Evolutionary conservation across 2,329 filamentous ascomycete genomes (phyloP).

Genomic region (Ceratocystis eucalypticola): DNA sequence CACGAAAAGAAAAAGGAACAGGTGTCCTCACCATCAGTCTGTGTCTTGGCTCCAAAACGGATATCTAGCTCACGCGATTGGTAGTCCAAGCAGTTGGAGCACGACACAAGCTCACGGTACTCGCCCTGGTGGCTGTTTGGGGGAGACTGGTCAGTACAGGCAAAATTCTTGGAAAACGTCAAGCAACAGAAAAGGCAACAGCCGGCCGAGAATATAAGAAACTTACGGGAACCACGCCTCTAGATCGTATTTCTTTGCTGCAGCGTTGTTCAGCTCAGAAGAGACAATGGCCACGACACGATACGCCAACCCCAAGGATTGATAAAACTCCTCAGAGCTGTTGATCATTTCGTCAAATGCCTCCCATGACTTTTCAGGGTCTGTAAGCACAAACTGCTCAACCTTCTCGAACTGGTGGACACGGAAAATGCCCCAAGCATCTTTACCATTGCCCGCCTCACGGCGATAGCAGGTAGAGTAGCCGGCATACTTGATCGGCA

Average conservation of each 20-base stretch:
- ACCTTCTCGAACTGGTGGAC: conserved; percentile 98
- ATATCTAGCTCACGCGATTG: conserved; percentile 91
- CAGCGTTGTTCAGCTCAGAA: conserved; percentile 69
- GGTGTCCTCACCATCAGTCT: conserved; percentile 51
- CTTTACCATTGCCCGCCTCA: conserved; percentile 76
- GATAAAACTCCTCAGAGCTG: conserved; percentile 87
- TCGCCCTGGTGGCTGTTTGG: conserved; percentile 52
- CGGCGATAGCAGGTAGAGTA: conserved; percentile 93
- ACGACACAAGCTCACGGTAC: conserved; percentile 96
- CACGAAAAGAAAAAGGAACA: background rate
- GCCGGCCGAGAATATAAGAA: background rate
- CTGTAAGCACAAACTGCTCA: conserved; percentile 66
- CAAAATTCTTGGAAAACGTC: background rate
- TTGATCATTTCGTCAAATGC: conserved; percentile 87
- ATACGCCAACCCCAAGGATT: conserved; percentile 78
- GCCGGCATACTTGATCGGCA: conserved; percentile 85
- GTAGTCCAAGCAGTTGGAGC: conserved; percentile 97
- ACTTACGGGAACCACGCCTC: conserved; percentile 86
- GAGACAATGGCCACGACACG: conserved; percentile 88
- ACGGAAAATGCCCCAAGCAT: conserved; percentile 96
- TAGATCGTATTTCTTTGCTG: conserved; percentile 83
- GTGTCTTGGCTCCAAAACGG: conserved; percentile 74
- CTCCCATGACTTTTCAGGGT: conserved; percentile 85
- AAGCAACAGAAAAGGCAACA: background rate
- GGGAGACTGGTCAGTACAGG: background rate